Conservation (phyloP, 2,329 filamentous ascomycete species). For the Cercospora sp. region DNA sequence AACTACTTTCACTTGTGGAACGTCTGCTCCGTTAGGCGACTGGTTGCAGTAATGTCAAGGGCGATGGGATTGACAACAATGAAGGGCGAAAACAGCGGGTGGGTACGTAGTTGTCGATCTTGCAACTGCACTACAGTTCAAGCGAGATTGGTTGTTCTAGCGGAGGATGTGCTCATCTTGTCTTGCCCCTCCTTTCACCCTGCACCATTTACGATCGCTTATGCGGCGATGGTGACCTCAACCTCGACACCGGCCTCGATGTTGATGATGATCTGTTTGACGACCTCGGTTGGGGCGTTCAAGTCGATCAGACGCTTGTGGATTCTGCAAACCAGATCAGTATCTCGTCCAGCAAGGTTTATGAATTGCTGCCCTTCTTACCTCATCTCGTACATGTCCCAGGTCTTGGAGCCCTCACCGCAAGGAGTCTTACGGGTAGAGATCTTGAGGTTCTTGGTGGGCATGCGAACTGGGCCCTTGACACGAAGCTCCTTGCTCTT, state of each 20-base stretch:
- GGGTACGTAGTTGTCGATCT: too few species aligned
- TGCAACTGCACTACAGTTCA: too few species aligned
- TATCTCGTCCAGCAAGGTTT: not conserved
- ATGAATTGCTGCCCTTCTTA: constrained; percentile 12
- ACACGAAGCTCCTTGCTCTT: constrained; percentile 97
- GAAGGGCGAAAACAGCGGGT: too few species aligned
- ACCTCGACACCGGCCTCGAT: constrained; percentile 93
- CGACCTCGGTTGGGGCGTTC: constrained; percentile 94
- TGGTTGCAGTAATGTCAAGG: too few species aligned
- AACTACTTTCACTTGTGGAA: too few species aligned
- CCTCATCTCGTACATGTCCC: constrained; percentile 98
- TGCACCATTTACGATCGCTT: constrained; percentile 37
- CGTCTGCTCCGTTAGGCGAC: too few species aligned
- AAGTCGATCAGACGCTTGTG: constrained; percentile 53
- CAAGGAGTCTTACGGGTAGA: constrained; percentile 98
- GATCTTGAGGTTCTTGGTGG: constrained; percentile 95
- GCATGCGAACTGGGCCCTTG: constrained; percentile 97
- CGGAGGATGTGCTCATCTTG: constrained; percentile 7
- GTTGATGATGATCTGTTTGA: constrained; percentile 97
- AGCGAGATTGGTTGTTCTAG: constrained; percentile 38
- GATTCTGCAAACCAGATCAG: constrained; percentile 30
- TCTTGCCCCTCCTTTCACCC: not conserved
- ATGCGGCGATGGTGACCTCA: constrained; percentile 88
- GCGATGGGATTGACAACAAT: too few species aligned
- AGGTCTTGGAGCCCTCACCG: constrained; percentile 99